Evolutionary conservation across 208 protist species (phyloP).

Genomic region (Acanthamoeba lugdunensis): DNA sequence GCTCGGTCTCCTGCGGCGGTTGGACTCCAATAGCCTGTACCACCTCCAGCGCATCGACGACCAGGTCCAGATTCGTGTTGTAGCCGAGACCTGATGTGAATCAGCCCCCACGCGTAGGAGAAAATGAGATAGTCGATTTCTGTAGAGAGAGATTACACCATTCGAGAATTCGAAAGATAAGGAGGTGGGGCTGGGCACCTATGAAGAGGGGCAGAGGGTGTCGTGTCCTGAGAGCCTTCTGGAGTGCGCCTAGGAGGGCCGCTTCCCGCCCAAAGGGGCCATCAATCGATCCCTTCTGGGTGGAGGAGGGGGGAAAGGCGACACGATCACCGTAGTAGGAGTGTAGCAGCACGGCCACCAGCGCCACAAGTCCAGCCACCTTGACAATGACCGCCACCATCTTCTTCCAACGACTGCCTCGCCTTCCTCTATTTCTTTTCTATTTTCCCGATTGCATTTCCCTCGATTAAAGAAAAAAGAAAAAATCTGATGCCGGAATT

Average conservation of each 20-base stretch:
- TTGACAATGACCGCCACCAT: background rate
- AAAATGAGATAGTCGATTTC: background rate
- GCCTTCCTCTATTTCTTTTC: too few relatives aligned
- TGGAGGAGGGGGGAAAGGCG: background rate
- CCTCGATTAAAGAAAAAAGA: too few relatives aligned
- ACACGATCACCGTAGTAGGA: background rate
- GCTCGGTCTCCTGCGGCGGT: background rate
- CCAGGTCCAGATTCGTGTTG: slow-evolving; percentile 70
- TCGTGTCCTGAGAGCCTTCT: background rate
- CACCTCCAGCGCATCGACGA: slow-evolving; percentile 54
- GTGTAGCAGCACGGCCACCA: background rate
- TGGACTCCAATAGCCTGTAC: background rate
- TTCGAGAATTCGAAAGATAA: too few relatives aligned
- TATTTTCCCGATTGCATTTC: too few relatives aligned
- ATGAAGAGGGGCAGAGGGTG: background rate
- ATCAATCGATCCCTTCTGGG: background rate
- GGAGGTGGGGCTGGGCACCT: background rate
- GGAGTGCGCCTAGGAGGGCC: background rate
- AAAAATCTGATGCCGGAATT: too few relatives aligned
- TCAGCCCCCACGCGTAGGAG: too few relatives aligned
- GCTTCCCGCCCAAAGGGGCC: background rate
- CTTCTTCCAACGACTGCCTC: too few relatives aligned
- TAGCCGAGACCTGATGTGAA: slow-evolving; percentile 19
- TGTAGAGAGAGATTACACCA: too few relatives aligned
- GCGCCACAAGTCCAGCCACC: background rate